These are phyloP conservation scores for Lactarius tabidus DNA, from an alignment of 768 basidiomycete genomes.

Conservation along the genomic window DNA sequence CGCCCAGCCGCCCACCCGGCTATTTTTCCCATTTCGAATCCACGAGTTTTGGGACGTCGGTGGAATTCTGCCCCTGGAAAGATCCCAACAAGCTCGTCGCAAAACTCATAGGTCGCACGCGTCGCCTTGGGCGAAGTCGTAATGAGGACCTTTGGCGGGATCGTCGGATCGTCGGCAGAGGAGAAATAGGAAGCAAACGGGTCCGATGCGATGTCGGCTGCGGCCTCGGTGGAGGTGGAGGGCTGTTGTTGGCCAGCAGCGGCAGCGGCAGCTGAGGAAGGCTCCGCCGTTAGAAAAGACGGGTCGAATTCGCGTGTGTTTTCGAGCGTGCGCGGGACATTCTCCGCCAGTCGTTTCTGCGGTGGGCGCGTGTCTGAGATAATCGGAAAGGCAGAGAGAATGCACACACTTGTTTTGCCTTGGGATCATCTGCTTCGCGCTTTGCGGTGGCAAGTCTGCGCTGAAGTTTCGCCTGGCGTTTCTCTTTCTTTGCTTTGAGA, in stretches of 20 bases:
- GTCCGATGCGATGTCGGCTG: conserved; percentile 67
- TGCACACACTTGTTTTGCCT: conserved; percentile 64
- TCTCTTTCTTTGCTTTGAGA: conserved; percentile 69
- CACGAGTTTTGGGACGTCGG: conserved; percentile 80
- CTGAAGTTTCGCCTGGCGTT: conserved; percentile 77
- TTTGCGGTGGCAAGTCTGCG: conserved; percentile 74
- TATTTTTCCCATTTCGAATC: conserved; percentile 86
- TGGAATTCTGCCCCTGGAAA: conserved; percentile 93
- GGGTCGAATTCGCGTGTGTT: conserved; percentile 87
- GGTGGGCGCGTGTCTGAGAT: not conserved
- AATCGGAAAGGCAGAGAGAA: not conserved
- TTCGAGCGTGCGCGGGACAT: conserved; percentile 89
- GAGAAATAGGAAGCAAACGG: conserved; percentile 76
- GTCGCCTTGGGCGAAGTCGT: conserved; percentile 89
- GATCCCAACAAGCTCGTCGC: conserved; percentile 83
- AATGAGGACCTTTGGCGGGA: conserved; percentile 84
- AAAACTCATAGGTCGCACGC: conserved; percentile 87
- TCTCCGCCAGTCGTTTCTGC: conserved; percentile 78
- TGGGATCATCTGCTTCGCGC: conserved; percentile 69
- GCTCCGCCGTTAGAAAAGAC: conserved; percentile 55
- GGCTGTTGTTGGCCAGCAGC: conserved; percentile 31
- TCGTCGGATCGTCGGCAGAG: conserved; percentile 56
- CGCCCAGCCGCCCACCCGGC: conserved; percentile 90
- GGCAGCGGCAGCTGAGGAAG: conserved; percentile 29
- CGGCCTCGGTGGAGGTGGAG: conserved; percentile 53